These are phyloP conservation scores for Penicillium sp. DNA, from an alignment of 2,329 filamentous ascomycete genomes.

Conservation along the genomic window DNA sequence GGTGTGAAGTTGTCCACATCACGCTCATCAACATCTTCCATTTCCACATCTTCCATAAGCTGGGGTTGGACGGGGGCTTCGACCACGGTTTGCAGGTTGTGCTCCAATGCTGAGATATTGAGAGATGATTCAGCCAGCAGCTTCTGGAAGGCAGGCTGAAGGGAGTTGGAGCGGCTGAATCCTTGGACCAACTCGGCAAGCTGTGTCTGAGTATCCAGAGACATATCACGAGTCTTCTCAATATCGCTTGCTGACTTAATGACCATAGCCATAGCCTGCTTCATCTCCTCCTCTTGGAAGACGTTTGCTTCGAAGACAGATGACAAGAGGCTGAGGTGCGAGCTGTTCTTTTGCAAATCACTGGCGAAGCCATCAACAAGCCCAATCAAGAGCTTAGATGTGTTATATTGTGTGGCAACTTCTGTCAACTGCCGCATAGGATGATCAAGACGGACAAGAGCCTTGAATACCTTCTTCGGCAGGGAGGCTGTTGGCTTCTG, in stretches of 20 bases:
- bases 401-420: slow-evolving; percentile 34
- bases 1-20: slow-evolving; percentile 33
- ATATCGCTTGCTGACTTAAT: slow-evolving; percentile 43
- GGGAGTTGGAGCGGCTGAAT: slow-evolving; percentile 61
- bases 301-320: slow-evolving; percentile 35
- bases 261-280: slow-evolving; percentile 34
- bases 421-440: slow-evolving; percentile 35
- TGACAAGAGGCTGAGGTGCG: slow-evolving; percentile 50
- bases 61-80: slow-evolving; percentile 58
- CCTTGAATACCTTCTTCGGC: slow-evolving; percentile 67
- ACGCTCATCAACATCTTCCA: slow-evolving; percentile 44
- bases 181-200: slow-evolving; percentile 67
- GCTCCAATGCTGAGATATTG: slow-evolving; percentile 73
- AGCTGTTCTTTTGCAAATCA: slow-evolving; percentile 33
- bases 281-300: slow-evolving; percentile 32
- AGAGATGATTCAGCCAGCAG: slow-evolving; percentile 67
- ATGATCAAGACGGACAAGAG: slow-evolving; percentile 37
- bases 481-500: slow-evolving; percentile 71
- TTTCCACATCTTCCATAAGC: slow-evolving; percentile 51
- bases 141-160: slow-evolving; percentile 65
- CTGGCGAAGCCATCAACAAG: slow-evolving; percentile 37
- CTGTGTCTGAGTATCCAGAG: slow-evolving; percentile 57
- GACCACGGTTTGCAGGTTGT: slow-evolving; percentile 71
- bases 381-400: slow-evolving; percentile 38
- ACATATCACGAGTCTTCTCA: slow-evolving; percentile 44